Conservation (phyloP, 495 filamentous ascomycete genomes). For the Tuber brumale region DNA sequence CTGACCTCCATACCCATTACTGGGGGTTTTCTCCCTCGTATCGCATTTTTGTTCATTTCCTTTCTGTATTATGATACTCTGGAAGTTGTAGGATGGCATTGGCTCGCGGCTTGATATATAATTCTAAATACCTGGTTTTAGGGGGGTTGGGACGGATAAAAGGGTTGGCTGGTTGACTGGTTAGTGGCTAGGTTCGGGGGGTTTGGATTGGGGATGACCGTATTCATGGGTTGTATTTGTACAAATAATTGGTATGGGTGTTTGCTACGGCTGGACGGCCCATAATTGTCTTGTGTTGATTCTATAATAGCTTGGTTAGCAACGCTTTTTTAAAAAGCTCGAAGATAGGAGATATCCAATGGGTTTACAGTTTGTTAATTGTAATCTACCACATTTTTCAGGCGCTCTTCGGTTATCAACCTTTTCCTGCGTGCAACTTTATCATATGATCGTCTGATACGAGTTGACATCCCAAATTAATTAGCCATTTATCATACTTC, state of each 20-base stretch:
- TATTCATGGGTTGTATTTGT: not conserved
- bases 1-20: not conserved
- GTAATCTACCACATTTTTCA: not conserved
- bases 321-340: not conserved
- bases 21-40: not conserved
- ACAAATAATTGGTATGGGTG: not conserved
- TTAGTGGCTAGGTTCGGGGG: not conserved
- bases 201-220: not conserved
- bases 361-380: not conserved
- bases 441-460: not conserved
- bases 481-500: not conserved
- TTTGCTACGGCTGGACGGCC: not conserved
- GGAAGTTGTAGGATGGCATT: not conserved
- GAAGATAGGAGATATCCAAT: not conserved
- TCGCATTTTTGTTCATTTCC: not conserved
- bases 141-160: not conserved
- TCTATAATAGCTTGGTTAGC: not conserved
- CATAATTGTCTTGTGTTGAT: not conserved
- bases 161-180: not conserved
- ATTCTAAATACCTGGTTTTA: slow-evolving; percentile 1
- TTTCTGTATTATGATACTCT: not conserved
- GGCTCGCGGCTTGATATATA: not conserved
- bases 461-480: not conserved
- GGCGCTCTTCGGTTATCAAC: not conserved
- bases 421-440: not conserved